Evolutionary conservation across 176 grass and related monocot species (phyloP).

Genomic region (Aegilops umbellulata): DNA sequence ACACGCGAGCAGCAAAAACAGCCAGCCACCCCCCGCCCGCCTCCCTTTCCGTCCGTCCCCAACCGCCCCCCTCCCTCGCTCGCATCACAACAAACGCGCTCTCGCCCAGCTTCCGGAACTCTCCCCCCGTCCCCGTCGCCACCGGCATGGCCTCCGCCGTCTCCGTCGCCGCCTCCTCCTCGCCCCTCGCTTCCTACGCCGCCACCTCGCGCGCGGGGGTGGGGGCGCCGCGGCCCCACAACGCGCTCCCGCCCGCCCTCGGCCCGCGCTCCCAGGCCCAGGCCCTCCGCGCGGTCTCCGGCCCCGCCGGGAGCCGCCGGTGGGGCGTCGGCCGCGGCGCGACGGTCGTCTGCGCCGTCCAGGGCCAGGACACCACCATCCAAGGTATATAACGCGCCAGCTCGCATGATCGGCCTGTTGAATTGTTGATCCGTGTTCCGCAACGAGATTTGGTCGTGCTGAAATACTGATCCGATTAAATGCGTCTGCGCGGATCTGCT

Average conservation of each 20-base stretch:
- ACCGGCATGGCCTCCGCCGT: slow-evolving; percentile 45
- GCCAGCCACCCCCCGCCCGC: not conserved
- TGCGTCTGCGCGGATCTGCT: not conserved
- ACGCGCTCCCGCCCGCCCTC: slow-evolving; percentile 27
- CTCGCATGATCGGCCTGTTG: not conserved
- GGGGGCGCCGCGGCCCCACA: not conserved
- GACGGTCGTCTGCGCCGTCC: slow-evolving; percentile 29
- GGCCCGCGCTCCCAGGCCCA: slow-evolving; percentile 17
- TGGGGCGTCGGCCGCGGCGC: slow-evolving; percentile 2
- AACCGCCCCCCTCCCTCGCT: not conserved
- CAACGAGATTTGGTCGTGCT: not conserved
- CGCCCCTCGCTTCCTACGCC: not conserved
- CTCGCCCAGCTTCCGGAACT: slow-evolving; percentile 23
- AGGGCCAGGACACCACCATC: slow-evolving; percentile 55
- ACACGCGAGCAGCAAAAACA: not conserved
- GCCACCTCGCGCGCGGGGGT: not conserved
- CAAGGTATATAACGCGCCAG: slow-evolving; percentile 43
- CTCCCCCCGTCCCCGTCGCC: not conserved
- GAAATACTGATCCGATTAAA: not conserved
- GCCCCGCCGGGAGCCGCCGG: not conserved
- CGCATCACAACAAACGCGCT: slow-evolving; percentile 30
- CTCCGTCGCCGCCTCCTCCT: slow-evolving; percentile 20
- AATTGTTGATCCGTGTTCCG: slow-evolving; percentile 3
- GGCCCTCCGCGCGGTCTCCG: slow-evolving; percentile 20
- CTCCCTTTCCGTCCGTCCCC: not conserved